A percentile compares a stretch with the other conserved stretches of the same genome.
These are phyloP conservation scores for Gossypium australe DNA, from an alignment of 345 rosid species.

Conservation along the genomic window DNA sequence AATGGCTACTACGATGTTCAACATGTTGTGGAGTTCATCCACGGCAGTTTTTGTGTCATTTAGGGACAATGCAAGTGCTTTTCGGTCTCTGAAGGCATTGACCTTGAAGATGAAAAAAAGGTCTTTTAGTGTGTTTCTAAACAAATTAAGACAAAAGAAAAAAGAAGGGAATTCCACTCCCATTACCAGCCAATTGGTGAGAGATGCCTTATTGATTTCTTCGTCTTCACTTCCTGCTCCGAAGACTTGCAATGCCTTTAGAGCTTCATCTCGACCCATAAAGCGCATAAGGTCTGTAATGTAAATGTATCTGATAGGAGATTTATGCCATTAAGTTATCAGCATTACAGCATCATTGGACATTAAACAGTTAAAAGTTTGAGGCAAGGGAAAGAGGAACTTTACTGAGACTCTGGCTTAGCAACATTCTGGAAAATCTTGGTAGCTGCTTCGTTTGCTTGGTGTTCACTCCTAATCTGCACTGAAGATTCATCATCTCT, in stretches of 20 bases:
- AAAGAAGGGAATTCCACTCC: background rate
- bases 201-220: constrained; percentile 29
- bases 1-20: constrained; percentile 30
- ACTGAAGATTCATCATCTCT: constrained; percentile 31
- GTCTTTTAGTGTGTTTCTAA: background rate
- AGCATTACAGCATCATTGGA: background rate
- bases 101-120: constrained; percentile 19
- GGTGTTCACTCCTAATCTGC: constrained; percentile 29
- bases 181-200: constrained; percentile 42
- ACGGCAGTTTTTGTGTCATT: constrained; percentile 52
- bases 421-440: constrained; percentile 44
- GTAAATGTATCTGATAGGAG: constrained; percentile 26
- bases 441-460: constrained; percentile 40
- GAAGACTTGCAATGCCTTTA: constrained; percentile 21
- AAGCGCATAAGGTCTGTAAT: constrained; percentile 35
- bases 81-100: constrained; percentile 35
- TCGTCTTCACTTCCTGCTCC: constrained; percentile 20
- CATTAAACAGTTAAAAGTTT: background rate
- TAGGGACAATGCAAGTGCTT: constrained; percentile 42
- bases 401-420: constrained; percentile 34
- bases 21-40: constrained; percentile 45
- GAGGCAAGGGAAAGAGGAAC: constrained; percentile 10
- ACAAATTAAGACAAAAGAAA: background rate
- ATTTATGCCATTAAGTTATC: constrained; percentile 2
- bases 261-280: constrained; percentile 37